Evolutionary conservation across 257 asterid genomes (phyloP), one percentile per base, ranked within the genome.

Genomic region (Nicotiana otophora): DNA sequence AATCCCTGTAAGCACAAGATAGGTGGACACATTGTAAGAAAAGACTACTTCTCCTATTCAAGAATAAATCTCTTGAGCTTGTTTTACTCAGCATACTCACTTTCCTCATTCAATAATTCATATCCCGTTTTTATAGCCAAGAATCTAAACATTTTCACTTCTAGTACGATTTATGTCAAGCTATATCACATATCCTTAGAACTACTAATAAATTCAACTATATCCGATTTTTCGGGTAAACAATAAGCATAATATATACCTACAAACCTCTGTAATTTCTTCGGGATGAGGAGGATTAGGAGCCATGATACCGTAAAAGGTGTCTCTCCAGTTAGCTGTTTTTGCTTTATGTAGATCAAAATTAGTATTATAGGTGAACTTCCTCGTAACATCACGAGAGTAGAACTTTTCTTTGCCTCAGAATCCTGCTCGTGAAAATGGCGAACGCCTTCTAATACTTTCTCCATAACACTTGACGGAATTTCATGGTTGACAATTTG

Each of bases 351-450:
- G 55, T 0, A 86, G 77, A 87, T 82, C 87, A 81, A 66, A 87
- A n/a, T 84, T 87, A 42, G 63, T 57, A 64, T 84, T 79, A 6
- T 42, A 82, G 2, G 9, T 6, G 16, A 84, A n/a, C 55, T 63
- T 80, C 14, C 17, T 82, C 0, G 60, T 82, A 1, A 51, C 4
- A 80, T 84, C 84, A 4, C 89, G 60, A 0, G 85, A 51, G 70
- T 87, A 87, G 14, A 36, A 80, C 36, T 30, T 54, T 84, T 86
- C 87, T 67, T 86, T 53, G 67, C 66, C 48, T 85, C 85, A 10
- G 66, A 0, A 64, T 87, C 88, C 63, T 82, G 84, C 82, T 87
- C 90, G 10, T 85, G 88, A 77, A 85, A 87, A 48, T 65, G 16
- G 0, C 85, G 55, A 0, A 42, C 82, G 0, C 87, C 87, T 8